phyloP scores from a whole-genome alignment of 2,329 filamentous ascomycete genomes.

The Aspergillus unguis region DNA sequence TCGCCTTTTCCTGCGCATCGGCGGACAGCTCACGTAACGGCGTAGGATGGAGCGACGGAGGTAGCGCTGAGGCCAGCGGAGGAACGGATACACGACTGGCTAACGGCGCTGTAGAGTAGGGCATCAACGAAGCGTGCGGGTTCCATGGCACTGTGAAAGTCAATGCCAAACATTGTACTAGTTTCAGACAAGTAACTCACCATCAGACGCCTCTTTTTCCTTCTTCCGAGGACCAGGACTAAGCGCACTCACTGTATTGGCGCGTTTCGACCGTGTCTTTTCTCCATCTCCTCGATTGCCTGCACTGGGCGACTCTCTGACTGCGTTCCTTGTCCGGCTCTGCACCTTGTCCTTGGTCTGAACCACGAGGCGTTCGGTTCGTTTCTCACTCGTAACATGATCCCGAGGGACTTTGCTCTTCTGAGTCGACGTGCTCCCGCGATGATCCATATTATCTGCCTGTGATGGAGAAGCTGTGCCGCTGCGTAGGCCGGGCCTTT shows the following conservation, averaged over 20 bases:
- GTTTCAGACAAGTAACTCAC: constrained; percentile 23
- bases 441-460: constrained; percentile 32
- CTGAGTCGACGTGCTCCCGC: constrained; percentile 30
- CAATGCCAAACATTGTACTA: constrained; percentile 11
- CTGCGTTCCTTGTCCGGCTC: constrained; percentile 58
- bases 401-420: constrained; percentile 34
- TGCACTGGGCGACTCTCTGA: constrained; percentile 38
- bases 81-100: constrained; percentile 64
- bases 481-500: constrained; percentile 27
- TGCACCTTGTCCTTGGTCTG: constrained; percentile 63
- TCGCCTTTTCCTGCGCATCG: constrained; percentile 78
- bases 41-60: constrained; percentile 63
- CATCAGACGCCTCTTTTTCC: constrained; percentile 32
- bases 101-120: constrained; percentile 67
- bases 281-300: constrained; percentile 36
- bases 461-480: constrained; percentile 29
- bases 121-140: constrained; percentile 72
- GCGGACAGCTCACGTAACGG: constrained; percentile 69
- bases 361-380: constrained; percentile 46
- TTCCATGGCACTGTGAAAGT: constrained; percentile 60
- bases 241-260: constrained; percentile 21
- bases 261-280: constrained; percentile 30
- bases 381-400: constrained; percentile 37
- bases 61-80: constrained; percentile 63
- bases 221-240: constrained; percentile 27